Base-by-base conservation (phyloP, 2,329 filamentous ascomycete genomes). In the Thelonectria olida region DNA sequence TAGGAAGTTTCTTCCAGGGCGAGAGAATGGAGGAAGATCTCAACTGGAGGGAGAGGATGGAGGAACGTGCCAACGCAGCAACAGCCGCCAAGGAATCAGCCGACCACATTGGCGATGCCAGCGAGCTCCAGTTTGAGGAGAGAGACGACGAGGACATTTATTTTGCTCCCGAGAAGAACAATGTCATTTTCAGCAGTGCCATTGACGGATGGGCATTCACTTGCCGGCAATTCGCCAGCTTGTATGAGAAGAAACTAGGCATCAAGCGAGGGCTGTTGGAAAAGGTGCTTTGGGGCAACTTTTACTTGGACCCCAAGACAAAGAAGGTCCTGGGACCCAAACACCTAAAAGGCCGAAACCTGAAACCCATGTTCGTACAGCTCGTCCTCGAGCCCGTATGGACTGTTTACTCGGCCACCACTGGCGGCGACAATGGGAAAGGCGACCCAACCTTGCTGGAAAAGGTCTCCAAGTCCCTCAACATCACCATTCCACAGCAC, bases 181-280 rank as follows among this genome's bases (percentile, higher is more conserved):
- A 99, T 73, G 96, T 99, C 76, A 98, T 99, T 66, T 99, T 99
- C 76, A 93, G 93, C 81, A 98, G 95, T 75, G 96, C 96, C 61
- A 91, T 97, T 58, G 96, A 99, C 74, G 96, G 96, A n/a, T 99
- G 96, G 96, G 96, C 96, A 3, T 99, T 99, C 72, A 99, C 96
- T 0, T 90, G 97, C 50, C 88, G 93, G 51, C 96, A 99, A 72
- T 99, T 99, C 75, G 94, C 96, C 17, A 88, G 88, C 36, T 81
- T 98, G 25, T 99, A 98, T 74, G 95, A 98, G 79, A 97, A 94
- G 82, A 99, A 99, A 77, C 85, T 99, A 7, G 95, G 96, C 13
- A 96, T 98, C 77, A 98, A 97, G 79, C 87, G 94, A 47, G 88
- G 88, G 23, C 80, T 92, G 1, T 85, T 99, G 74, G 94, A 99